phyloP scores from a whole-genome alignment of 2,329 filamentous ascomycete genomes.

The Stromatinia cepivora region DNA sequence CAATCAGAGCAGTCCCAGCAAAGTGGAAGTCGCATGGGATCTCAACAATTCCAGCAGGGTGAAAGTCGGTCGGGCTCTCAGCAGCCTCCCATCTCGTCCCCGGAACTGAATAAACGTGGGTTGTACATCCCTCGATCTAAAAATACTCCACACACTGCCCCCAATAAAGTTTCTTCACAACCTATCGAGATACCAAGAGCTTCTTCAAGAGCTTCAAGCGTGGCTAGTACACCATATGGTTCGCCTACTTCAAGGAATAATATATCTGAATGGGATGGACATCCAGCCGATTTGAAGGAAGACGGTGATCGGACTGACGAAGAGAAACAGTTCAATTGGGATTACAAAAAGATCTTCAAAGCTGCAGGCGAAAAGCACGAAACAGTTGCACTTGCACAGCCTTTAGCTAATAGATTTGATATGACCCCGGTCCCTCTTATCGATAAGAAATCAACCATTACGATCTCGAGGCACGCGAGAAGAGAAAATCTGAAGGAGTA shows the following conservation, averaged over 20 bases:
- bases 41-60: conserved; percentile 17
- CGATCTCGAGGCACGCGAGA: conserved; percentile 49
- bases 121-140: conserved; percentile 17
- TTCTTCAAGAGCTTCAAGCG: conserved; percentile 27
- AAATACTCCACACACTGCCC: conserved; percentile 11
- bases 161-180: conserved; percentile 19
- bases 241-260: conserved; percentile 20
- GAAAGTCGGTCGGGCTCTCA: conserved; percentile 14
- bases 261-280: conserved; percentile 22
- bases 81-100: conserved; percentile 20
- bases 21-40: conserved; percentile 3
- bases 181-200: conserved; percentile 10
- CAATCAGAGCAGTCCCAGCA: conserved; percentile 19
- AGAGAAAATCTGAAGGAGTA: conserved; percentile 48
- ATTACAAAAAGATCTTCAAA: conserved; percentile 44
- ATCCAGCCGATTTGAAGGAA: conserved; percentile 23
- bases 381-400: conserved; percentile 51
- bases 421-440: conserved; percentile 50
- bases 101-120: conserved; percentile 12
- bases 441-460: conserved; percentile 46
- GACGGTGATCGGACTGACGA: conserved; percentile 34
- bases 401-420: conserved; percentile 46
- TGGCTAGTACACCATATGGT: conserved; percentile 29
- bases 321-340: conserved; percentile 44
- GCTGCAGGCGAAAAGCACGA: conserved; percentile 42